phyloP scores from a whole-genome alignment of 257 asterid genomes.

The Lithospermum erythrorhizon region DNA sequence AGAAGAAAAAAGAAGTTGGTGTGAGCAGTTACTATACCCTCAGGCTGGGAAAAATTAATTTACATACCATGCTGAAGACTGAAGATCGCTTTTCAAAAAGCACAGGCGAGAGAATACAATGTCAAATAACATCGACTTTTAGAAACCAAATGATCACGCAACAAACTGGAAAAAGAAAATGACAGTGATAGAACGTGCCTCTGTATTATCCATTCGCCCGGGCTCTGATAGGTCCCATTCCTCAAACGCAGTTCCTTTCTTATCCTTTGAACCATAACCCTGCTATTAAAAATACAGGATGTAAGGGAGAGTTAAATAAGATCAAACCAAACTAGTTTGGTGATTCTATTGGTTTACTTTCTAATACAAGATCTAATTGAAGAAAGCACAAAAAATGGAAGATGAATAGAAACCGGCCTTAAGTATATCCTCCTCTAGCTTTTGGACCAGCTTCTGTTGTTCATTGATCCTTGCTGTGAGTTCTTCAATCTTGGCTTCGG shows the following conservation, averaged over 20 bases:
- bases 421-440: conserved; percentile 91
- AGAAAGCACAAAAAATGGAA: conserved; percentile 5
- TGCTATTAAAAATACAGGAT: conserved; percentile 23
- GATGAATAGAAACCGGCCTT: conserved; percentile 35
- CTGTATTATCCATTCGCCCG: conserved; percentile 54
- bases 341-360: too few species aligned
- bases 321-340: not conserved
- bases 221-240: conserved; percentile 97
- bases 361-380: not conserved
- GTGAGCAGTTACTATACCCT: not conserved
- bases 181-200: conserved; percentile 29
- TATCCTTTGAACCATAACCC: conserved; percentile 90
- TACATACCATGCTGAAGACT: conserved; percentile 13
- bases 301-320: conserved; percentile 5
- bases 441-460: conserved; percentile 86
- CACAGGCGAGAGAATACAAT: too few species aligned
- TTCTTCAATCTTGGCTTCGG: conserved; percentile 60
- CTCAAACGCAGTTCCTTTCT: conserved; percentile 44
- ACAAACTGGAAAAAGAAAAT: too few species aligned
- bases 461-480: conserved; percentile 53
- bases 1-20: too few species aligned
- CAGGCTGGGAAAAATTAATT: not conserved
- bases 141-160: too few species aligned
- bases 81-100: not conserved
- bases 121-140: too few species aligned